Conservation (phyloP, 2,329 filamentous ascomycete genomes). For the Colletotrichum chrysophilum region DNA sequence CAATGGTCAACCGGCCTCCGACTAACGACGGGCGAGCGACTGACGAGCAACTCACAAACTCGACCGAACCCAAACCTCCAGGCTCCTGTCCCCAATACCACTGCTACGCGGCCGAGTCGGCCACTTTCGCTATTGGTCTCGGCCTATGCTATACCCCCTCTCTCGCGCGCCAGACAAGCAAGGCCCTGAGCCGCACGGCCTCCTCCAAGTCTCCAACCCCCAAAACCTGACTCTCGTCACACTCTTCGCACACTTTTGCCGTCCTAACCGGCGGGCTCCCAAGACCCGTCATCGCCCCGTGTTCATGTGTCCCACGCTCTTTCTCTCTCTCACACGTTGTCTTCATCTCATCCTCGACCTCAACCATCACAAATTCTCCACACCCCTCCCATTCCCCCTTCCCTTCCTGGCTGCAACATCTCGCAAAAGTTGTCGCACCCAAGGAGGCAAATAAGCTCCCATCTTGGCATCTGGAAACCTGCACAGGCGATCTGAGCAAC, state of each 20-base stretch:
- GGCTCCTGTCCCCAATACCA: not conserved
- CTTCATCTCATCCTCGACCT: conserved; percentile 11
- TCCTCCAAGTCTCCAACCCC: not conserved
- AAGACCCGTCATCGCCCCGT: not conserved
- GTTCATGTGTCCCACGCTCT: not conserved
- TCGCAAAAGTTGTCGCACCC: conserved; percentile 6
- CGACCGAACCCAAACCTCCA: not conserved
- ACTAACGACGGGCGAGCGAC: not conserved
- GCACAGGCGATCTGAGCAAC: conserved; percentile 1
- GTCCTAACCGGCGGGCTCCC: conserved; percentile 10
- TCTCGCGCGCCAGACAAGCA: not conserved
- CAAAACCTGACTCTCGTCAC: conserved; percentile 11
- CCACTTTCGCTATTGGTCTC: not conserved
- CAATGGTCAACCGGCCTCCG: not conserved
- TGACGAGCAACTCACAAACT: not conserved
- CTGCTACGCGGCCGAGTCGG: not conserved
- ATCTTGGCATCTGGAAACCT: conserved; percentile 17
- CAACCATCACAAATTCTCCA: not conserved
- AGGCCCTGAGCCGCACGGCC: not conserved
- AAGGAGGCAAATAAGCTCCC: conserved; percentile 8
- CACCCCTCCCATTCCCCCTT: not conserved
- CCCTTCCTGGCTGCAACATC: not conserved
- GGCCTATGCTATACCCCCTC: conserved; percentile 4
- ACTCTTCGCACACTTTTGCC: conserved; percentile 2
- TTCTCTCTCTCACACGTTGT: not conserved